Evolutionary conservation across 805 yeast species (phyloP), one percentile per base, ranked within the genome.

Genomic region (Candida incommunis): DNA sequence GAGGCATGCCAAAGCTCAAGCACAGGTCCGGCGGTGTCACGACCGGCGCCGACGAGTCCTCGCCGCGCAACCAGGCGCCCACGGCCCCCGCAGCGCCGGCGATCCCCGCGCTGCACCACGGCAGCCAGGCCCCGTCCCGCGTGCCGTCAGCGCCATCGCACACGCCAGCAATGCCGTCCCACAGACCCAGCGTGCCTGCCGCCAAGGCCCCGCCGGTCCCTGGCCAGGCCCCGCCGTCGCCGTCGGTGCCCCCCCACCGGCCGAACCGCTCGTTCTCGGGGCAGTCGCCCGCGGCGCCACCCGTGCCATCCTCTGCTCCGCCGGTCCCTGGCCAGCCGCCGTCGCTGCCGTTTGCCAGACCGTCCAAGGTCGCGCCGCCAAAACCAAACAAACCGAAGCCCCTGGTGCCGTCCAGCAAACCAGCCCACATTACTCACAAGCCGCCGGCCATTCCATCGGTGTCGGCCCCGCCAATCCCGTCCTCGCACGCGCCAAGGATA

Each of bases 1-100:
- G 81, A 3, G 94, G 94, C 1, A 70, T 84, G 61, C 92, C 94
- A 4, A 80, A 80, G 54, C 67, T 83, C 49, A 76, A 73, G 47
- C 74, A 72, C 47, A 56, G 69, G 29, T 60, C 56, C n/a, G 65
- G 65, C 15, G 58, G 59, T 2, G 46, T 55, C 23, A 52, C 50
- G 15, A 47, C 55, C 15, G 56, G 57, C 15, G 55, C 51, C 23
- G 18, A 22, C 22, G 22, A 43, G 45, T 21, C 37, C 16, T 13
- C 29, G 22, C 7, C 18, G 18, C 16, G 42, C 24, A 13, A 15
- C 7, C 25, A n/a, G n/a, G 9, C 26, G 18, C n/a, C n/a, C 42
- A 11, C 37, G 37, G 18, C 37, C 13, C 11, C 18, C 5, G 13
- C 13, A 9, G 27, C 27, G 7, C 27, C 27, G 13, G 27, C 27